These are phyloP conservation scores for Phylloporus scabripes DNA, from an alignment of 768 basidiomycete genomes.

Conservation along the genomic window DNA sequence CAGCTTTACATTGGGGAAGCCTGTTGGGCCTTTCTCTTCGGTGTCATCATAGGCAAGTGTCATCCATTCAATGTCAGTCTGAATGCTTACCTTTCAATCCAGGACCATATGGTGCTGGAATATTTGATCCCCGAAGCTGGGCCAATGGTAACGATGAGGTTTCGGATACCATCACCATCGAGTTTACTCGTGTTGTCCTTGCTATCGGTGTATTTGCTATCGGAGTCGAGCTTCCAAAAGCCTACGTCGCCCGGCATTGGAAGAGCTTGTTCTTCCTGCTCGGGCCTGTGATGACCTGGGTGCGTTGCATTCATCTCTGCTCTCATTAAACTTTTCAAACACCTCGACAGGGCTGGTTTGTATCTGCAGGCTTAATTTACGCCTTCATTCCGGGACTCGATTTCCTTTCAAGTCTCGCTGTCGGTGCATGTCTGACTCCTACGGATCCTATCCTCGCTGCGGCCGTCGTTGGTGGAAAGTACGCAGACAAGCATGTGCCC, in stretches of 20 bases:
- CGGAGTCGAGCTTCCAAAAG: slow-evolving; percentile 95
- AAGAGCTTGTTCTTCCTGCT: slow-evolving; percentile 81
- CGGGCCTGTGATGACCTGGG: slow-evolving; percentile 80
- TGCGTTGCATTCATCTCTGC: slow-evolving; percentile 33
- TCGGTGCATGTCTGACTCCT: slow-evolving; percentile 90
- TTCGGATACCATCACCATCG: slow-evolving; percentile 79
- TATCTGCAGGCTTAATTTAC: slow-evolving; percentile 87
- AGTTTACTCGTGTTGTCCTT: slow-evolving; percentile 84
- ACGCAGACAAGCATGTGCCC: slow-evolving; percentile 95
- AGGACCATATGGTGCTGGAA: slow-evolving; percentile 78
- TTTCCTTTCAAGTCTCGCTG: slow-evolving; percentile 84
- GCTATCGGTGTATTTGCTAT: slow-evolving; percentile 98
- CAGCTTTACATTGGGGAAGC: slow-evolving; percentile 95
- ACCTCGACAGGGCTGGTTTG: slow-evolving; percentile 76
- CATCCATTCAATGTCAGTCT: slow-evolving; percentile 4
- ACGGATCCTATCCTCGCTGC: slow-evolving; percentile 46
- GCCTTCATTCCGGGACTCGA: slow-evolving; percentile 84
- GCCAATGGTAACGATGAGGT: slow-evolving; percentile 41
- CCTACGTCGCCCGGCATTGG: slow-evolving; percentile 94
- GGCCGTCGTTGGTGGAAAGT: slow-evolving; percentile 85
- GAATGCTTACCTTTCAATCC: slow-evolving; percentile 4
- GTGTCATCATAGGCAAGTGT: slow-evolving; percentile 75
- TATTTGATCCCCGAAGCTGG: slow-evolving; percentile 84
- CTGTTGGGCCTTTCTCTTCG: slow-evolving; percentile 90
- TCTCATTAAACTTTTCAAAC: slow-evolving; percentile 5